A percentile compares a stretch with the other conserved stretches of the same genome.
Evolutionary conservation across 257 asterid genomes (phyloP).

Genomic region (Solanum paucissectum): DNA sequence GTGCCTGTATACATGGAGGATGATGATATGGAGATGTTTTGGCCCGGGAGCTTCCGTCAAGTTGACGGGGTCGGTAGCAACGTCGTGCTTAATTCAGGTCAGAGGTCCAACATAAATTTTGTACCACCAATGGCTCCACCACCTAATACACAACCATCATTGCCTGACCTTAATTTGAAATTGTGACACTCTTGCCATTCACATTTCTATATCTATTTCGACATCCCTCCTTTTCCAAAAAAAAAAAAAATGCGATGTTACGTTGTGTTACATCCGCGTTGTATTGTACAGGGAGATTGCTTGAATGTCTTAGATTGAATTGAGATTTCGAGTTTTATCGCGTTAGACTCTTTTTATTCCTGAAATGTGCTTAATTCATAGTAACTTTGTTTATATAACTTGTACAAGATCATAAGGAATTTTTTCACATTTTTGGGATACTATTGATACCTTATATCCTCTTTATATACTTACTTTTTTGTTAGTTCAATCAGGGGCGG

Average conservation of each 20-base stretch:
- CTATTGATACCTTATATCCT: not conserved
- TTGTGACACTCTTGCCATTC: conserved; percentile 21
- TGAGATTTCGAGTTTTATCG: not conserved
- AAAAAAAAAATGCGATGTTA: not conserved
- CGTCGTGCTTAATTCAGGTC: conserved; percentile 24
- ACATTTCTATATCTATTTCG: not conserved
- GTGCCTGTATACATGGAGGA: conserved; percentile 48
- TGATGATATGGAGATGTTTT: conserved; percentile 47
- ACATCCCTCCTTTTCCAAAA: not conserved
- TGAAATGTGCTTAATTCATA: not conserved
- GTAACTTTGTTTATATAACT: not conserved
- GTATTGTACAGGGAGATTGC: not conserved
- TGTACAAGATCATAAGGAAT: not conserved
- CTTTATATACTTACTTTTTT: not conserved
- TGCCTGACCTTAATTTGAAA: conserved; percentile 78
- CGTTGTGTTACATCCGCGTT: not conserved
- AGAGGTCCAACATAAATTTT: conserved; percentile 24
- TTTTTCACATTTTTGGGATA: not conserved
- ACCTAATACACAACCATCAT: conserved; percentile 30
- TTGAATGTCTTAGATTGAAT: not conserved
- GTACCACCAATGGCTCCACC: conserved; percentile 28
- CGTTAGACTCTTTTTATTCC: not conserved
- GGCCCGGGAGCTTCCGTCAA: conserved; percentile 93
- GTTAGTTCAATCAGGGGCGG: not conserved
- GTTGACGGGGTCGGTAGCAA: conserved; percentile 29